phyloP scores from a whole-genome alignment of 2,329 filamentous ascomycete species.

The Onygena corvina region DNA sequence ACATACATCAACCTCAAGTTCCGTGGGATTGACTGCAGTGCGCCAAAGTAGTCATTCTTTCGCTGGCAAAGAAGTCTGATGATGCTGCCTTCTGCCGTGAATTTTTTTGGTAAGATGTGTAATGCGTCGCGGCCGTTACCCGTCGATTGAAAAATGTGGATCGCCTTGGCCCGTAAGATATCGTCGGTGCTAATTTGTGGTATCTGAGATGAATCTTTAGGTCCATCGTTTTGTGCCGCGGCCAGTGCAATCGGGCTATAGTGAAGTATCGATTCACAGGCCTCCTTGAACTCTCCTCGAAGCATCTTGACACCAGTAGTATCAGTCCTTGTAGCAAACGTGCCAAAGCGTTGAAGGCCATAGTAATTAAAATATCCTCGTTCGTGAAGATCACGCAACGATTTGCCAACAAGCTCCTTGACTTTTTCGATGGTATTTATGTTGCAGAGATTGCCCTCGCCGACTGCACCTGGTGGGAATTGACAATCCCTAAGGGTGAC shows the following conservation, averaged over 20 bases:
- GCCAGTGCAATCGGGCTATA: slow-evolving; percentile 55
- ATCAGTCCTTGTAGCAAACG: slow-evolving; percentile 75
- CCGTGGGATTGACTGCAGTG: slow-evolving; percentile 65
- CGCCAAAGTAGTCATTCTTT: slow-evolving; percentile 63
- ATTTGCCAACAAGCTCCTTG: slow-evolving; percentile 38
- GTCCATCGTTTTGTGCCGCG: slow-evolving; percentile 39
- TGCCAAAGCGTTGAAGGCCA: slow-evolving; percentile 91
- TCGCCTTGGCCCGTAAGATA: slow-evolving; percentile 62
- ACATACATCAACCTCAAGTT: slow-evolving; percentile 87
- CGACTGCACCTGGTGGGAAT: slow-evolving; percentile 38
- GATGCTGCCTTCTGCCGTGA: slow-evolving; percentile 65
- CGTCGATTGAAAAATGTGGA: slow-evolving; percentile 58
- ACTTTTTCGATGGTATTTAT: slow-evolving; percentile 35
- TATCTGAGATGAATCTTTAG: slow-evolving; percentile 25
- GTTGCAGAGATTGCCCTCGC: slow-evolving; percentile 22
- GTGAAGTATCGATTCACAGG: slow-evolving; percentile 62
- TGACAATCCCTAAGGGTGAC: slow-evolving; percentile 81
- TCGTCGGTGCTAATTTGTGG: slow-evolving; percentile 60
- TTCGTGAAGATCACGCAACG: slow-evolving; percentile 55
- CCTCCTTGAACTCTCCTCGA: slow-evolving; percentile 65
- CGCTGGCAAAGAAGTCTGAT: slow-evolving; percentile 57
- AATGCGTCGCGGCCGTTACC: slow-evolving; percentile 50
- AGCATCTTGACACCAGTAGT: slow-evolving; percentile 74
- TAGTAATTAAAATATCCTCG: slow-evolving; percentile 96
- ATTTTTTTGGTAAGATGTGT: slow-evolving; percentile 62